Base-by-base conservation (phyloP, 495 filamentous ascomycete species). In the Penicillium samsonianum region DNA sequence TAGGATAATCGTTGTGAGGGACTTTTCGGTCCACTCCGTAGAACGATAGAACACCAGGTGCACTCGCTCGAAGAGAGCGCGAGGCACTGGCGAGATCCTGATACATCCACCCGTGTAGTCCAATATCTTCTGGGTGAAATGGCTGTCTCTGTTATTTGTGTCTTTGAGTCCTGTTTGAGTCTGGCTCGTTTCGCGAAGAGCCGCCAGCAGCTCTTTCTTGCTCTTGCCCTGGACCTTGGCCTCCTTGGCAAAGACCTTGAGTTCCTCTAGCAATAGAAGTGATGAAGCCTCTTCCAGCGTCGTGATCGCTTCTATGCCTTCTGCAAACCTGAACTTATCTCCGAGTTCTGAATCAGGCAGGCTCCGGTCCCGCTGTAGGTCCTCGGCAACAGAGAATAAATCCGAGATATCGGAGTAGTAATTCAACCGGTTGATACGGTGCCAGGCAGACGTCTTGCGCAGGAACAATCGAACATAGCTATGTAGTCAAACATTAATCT, bases 11-110 rank as follows among this genome's bases (percentile, higher is more conserved):
- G 92, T 93, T 2, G 90, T 96, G 3, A 98, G 81, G 11, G 93
- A 96, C 63, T 96, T 97, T 63, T 97, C 94, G 0, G 92, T 94
- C 92, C 93, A 98, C 68, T 96, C 92, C 0, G 92, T 96, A 26
- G 92, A 97, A 30, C 92, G 82, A 67, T 97, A 97, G 67, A 96
- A 98, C 48, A 98, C 92, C 7, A 98, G 74, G 72, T 98, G 93
- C 2, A 97, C 90, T 30, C 94, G 84, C 67, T 96, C 92, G 63
- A 98, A 98, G 5, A 98, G 81, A 56, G 84, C 88, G 54, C 90
- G 82, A n/a, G 86, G 81, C 8, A 85, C 76, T 2, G 85, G 70
- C 1, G 90, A 86, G 16, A 98, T 86, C 38, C 93, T 78, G 47
- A 97, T 88, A 55, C 91, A 92, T 31, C 89, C 84, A 0, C 94